Evolutionary conservation across 2,329 filamentous ascomycete genomes (phyloP), one percentile per base, ranked within the genome.

Genomic region (Pseudogymnoascus sp.): DNA sequence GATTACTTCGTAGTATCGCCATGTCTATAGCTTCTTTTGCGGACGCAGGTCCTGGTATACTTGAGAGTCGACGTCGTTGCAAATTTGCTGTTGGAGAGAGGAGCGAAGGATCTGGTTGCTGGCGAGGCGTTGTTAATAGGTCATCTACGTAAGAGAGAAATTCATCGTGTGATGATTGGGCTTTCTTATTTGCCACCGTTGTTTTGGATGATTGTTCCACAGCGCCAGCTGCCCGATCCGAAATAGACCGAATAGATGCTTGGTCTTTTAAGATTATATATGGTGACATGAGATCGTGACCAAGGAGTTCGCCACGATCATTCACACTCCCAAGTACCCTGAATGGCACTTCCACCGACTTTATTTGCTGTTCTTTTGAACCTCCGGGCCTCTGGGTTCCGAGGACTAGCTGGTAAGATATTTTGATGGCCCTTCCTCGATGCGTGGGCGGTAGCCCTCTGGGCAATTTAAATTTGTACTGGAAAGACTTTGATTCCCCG

Each of bases 241-340:
- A 69, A 37, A 72, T 62, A 7, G 64, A 63, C 62, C 69, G 65
- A 16, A 75, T 67, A 23, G 66, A 66, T 34, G 95, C 93, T 73
- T 90, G 85, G 70, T 97, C 93, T 63, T 87, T 88, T 49, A 97
- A 81, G 62, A 97, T 81, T 31, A 97, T 90, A 72, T 97, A 96
- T 0, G 95, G 95, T 40, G 87, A 89, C 88, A 97, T 96, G 12
- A 99, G 80, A 74, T 99, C 93, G 74, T 99, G 93, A 1, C 92
- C 91, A 12, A 97, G 82, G 36, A 96, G 88, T 70, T 96, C 91
- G 67, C 93, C 93, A 69, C 91, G 84, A 65, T 85, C 86, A 76
- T 96, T 96, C 38, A 99, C 93, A 69, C 93, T 95, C 42, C 93
- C 93, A 61, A 97, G 85, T 2, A 99, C 90, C 43, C 95, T 86